Evolutionary conservation across 1,284 basidiomycete species (phyloP).

Genomic region (Leucoagaricus sp.): DNA sequence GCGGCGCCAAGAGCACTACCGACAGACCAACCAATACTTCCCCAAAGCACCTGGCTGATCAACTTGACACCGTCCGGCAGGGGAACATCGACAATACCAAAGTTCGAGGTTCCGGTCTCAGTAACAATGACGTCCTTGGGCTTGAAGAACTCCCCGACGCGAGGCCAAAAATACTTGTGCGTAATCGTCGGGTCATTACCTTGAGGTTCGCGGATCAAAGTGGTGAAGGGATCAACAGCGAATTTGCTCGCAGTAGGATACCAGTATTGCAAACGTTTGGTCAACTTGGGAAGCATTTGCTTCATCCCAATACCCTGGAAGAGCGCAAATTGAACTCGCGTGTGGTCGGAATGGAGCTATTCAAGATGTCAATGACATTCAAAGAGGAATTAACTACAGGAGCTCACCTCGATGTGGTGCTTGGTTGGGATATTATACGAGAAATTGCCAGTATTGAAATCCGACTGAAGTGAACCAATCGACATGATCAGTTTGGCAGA

Average conservation of each 20-base stretch:
- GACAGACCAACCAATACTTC: constrained; percentile 86
- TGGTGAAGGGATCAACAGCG: constrained; percentile 49
- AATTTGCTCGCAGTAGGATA: constrained; percentile 40
- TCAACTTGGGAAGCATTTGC: constrained; percentile 67
- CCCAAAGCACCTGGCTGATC: constrained; percentile 82
- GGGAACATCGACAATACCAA: constrained; percentile 77
- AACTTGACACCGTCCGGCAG: constrained; percentile 69
- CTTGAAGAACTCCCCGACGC: constrained; percentile 78
- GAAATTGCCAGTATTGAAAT: constrained; percentile 92
- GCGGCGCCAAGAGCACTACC: constrained; percentile 71
- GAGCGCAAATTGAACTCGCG: constrained; percentile 63
- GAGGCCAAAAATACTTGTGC: constrained; percentile 88
- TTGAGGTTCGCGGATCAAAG: constrained; percentile 41
- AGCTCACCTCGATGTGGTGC: constrained; percentile 62
- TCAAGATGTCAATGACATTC: constrained; percentile 13
- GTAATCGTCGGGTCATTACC: constrained; percentile 58
- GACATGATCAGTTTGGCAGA: constrained; percentile 82
- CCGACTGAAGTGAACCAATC: constrained; percentile 79
- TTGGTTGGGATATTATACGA: constrained; percentile 68
- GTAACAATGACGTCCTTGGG: constrained; percentile 79
- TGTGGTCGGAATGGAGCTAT: constrained; percentile 84
- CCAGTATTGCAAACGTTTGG: constrained; percentile 50
- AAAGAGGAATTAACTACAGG: constrained; percentile 14
- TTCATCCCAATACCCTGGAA: constrained; percentile 76
- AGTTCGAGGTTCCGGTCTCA: constrained; percentile 78